phyloP scores from a whole-genome alignment of 1,284 basidiomycete species.

The Austroboletus novae-zelandiae region DNA sequence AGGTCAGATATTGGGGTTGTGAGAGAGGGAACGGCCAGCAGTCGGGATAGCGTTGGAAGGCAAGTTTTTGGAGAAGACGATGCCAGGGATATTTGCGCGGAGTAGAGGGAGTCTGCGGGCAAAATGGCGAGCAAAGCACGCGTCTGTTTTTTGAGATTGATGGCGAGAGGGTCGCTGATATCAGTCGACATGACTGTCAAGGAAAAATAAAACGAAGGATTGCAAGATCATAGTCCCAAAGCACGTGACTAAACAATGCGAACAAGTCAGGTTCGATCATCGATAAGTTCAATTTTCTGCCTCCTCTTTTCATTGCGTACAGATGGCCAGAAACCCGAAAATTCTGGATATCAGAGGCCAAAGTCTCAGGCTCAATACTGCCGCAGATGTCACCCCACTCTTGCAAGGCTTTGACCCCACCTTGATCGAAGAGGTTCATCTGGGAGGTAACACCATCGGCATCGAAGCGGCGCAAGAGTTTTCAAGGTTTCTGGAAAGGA shows the following conservation, averaged over 20 bases:
- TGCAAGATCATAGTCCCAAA: not conserved
- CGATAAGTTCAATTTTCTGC: not conserved
- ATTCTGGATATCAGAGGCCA: conserved; percentile 32
- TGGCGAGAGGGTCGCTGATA: conserved; percentile 42
- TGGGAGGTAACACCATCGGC: conserved; percentile 96
- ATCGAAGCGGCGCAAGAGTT: conserved; percentile 88
- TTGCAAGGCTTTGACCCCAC: conserved; percentile 67
- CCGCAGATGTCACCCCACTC: conserved; percentile 78
- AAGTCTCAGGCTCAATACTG: conserved; percentile 76
- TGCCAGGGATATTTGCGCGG: conserved; percentile 34
- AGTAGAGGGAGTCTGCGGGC: conserved; percentile 37
- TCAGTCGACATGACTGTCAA: conserved; percentile 15
- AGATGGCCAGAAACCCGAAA: conserved; percentile 23
- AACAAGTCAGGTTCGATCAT: too few relatives aligned
- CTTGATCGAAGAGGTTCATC: conserved; percentile 82
- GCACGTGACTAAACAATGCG: conserved; percentile 22
- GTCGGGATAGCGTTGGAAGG: conserved; percentile 47
- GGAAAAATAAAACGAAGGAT: not conserved
- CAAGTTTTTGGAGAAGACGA: conserved; percentile 38
- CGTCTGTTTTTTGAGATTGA: conserved; percentile 55
- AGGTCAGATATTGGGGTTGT: conserved; percentile 54
- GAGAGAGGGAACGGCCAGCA: conserved; percentile 49
- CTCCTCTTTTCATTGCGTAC: not conserved
- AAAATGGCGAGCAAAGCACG: conserved; percentile 41
- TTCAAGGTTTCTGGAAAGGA: conserved; percentile 75